Base-by-base conservation (phyloP, 2,329 filamentous ascomycete genomes). In the Plenodomus biglobosus region DNA sequence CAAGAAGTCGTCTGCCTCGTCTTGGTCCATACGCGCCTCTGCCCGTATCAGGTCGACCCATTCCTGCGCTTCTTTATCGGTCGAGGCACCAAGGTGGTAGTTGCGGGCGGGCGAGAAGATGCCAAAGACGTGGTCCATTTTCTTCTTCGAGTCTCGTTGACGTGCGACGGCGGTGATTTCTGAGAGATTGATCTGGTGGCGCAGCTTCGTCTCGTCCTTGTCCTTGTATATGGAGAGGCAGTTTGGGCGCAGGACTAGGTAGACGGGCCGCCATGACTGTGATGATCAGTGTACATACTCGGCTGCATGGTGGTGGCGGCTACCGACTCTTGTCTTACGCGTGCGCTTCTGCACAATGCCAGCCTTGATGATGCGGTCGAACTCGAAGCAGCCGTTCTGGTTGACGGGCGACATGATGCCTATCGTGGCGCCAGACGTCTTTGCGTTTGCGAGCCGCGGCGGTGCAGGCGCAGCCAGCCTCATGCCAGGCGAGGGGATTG, bases 371-470 rank as follows among this genome's bases (percentile, higher is more conserved):
- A 97, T 89, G 42, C 91, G 86, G 72, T 99, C 94, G 66, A 95
- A 95, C 66, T 94, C 92, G 71, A 96, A 99, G 72, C 90, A 94
- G 54, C 94, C 94, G 72, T 95, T 92, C 72, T 95, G 87, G 68
- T 92, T 95, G 56, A 97, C 90, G 3, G 91, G 90, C 22, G 90
- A 94, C 65, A 90, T 85, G 15, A 85, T 79, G 56, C 88, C 84
- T 37, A 86, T 20, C 76, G 77, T 20, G 40, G 55, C 50, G 37
- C 54, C 58, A 43, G 55, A 48, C 13, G 54, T 48, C 40, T 59
- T 63, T 51, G 56, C 41, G 48, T 49, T 64, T 7, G 7, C 27
- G 48, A 62, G 34, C 35, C 58, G 67, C 19, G 64, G 61, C 46
- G 61, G 56, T 11, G 52, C 30, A 42, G 61, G 60, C 47, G 57